phyloP scores from a whole-genome alignment of 2,329 filamentous ascomycete species.

The Penicillium sp. region DNA sequence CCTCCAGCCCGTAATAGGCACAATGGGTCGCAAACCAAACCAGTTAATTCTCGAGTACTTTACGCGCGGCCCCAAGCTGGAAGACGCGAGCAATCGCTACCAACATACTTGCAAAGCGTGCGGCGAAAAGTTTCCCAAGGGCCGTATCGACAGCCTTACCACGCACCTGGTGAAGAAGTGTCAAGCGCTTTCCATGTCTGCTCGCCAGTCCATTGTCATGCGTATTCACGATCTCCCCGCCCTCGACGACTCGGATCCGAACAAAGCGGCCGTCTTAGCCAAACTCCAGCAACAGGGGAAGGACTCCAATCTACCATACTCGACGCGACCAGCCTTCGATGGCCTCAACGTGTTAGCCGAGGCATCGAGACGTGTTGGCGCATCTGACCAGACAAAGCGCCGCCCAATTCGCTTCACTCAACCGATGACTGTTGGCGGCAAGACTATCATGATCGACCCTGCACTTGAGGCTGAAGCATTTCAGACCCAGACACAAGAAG shows the following conservation, averaged over 20 bases:
- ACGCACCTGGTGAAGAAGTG: constrained; percentile 84
- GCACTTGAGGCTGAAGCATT: constrained; percentile 40
- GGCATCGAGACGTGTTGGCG: constrained; percentile 73
- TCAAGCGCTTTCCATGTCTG: constrained; percentile 68
- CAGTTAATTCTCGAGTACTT: constrained; percentile 85
- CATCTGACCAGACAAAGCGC: constrained; percentile 45
- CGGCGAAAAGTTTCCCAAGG: constrained; percentile 85
- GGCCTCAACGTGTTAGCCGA: constrained; percentile 83
- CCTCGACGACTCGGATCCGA: constrained; percentile 39
- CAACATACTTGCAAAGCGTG: constrained; percentile 86
- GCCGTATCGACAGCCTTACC: constrained; percentile 76
- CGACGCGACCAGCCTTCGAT: constrained; percentile 63
- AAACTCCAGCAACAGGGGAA: constrained; percentile 32
- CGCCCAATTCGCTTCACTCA: constrained; percentile 36
- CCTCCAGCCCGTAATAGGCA: constrained; percentile 17
- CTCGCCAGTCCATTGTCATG: constrained; percentile 70
- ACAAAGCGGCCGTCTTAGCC: constrained; percentile 36
- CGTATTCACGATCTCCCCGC: constrained; percentile 67
- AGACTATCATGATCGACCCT: constrained; percentile 41
- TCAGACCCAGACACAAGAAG: constrained; percentile 31
- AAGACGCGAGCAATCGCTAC: constrained; percentile 87
- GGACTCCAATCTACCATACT: constrained; percentile 40
- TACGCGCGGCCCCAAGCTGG: constrained; percentile 77
- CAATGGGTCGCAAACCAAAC: constrained; percentile 80
- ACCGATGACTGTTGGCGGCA: constrained; percentile 37